These are phyloP conservation scores for Ganoderma lingzhi DNA, from an alignment of 1,284 basidiomycete species.

Conservation along the genomic window DNA sequence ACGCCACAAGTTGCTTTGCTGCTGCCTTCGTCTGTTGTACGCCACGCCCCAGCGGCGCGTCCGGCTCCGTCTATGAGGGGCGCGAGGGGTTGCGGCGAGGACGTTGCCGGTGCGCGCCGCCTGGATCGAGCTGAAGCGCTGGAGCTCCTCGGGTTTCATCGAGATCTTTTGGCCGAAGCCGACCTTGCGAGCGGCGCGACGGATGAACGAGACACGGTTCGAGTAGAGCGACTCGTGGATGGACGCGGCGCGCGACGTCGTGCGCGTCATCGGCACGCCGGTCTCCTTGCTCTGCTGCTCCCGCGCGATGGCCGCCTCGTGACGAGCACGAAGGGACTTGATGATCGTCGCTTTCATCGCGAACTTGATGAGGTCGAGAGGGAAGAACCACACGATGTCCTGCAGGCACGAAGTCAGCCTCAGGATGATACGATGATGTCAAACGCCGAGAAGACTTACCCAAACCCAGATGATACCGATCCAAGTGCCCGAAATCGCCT, in stretches of 20 bases:
- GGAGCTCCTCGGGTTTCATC: constrained; percentile 85
- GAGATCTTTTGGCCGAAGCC: constrained; percentile 84
- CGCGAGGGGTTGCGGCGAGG: constrained; percentile 83
- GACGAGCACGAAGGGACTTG: constrained; percentile 80
- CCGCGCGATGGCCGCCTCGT: constrained; percentile 52
- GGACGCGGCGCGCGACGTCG: constrained; percentile 89
- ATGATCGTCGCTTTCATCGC: constrained; percentile 94
- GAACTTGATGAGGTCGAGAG: constrained; percentile 96
- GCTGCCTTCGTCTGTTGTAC: constrained; percentile 29
- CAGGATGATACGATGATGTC: constrained; percentile 1
- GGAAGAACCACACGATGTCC: constrained; percentile 96
- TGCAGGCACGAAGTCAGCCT: constrained; percentile 40
- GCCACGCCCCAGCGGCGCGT: constrained; percentile 16
- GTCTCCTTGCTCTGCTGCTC: constrained; percentile 45
- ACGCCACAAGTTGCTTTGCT: constrained; percentile 33
- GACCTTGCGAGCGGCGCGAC: constrained; percentile 84
- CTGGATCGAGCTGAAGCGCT: constrained; percentile 87
- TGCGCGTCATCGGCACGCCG: constrained; percentile 86
- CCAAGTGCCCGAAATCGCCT: constrained; percentile 88
- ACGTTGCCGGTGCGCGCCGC: constrained; percentile 79
- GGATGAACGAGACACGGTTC: constrained; percentile 91
- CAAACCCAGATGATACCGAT: constrained; percentile 97
- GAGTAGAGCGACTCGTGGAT: constrained; percentile 94
- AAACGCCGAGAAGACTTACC: constrained; percentile 52
- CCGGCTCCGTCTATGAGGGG: constrained; percentile 44